Percentiles rank a stretch among this genome's conserved stretches.
These are phyloP conservation scores for Micractinium conductrix DNA, from an alignment of 139 green algal species.

Conservation along the genomic window DNA sequence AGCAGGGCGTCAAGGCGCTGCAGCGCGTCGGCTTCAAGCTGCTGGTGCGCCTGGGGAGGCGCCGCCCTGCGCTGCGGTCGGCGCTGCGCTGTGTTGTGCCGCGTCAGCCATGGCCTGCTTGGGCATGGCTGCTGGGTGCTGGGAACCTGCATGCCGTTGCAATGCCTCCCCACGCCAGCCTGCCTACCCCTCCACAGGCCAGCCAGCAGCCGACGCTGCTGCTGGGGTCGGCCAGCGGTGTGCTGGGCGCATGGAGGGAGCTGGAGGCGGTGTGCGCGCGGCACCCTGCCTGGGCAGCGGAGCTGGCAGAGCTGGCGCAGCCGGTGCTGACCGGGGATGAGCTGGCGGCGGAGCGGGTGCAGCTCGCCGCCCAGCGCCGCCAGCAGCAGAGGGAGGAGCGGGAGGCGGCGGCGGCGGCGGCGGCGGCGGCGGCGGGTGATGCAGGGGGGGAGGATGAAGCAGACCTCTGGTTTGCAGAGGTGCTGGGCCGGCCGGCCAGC, in stretches of 20 bases:
- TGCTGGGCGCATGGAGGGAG: not conserved
- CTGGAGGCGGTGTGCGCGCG: not conserved
- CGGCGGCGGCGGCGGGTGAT: not conserved
- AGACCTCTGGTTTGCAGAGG: not conserved
- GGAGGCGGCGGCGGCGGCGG: not conserved
- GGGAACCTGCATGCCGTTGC: no score
- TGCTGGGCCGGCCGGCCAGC: no score
- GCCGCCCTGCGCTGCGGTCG: not conserved
- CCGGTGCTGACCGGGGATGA: not conserved
- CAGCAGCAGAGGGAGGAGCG: constrained; percentile 10
- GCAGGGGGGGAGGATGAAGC: not conserved
- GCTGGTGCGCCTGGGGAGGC: not conserved
- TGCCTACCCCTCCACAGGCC: no score
- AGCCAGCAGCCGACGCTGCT: constrained; percentile 32
- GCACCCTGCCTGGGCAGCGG: not conserved
- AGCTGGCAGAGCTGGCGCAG: constrained; percentile 1
- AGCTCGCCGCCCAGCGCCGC: no score
- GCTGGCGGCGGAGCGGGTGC: not conserved
- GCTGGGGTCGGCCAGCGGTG: not conserved
- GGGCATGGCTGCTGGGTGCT: no score
- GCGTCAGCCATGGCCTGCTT: no score
- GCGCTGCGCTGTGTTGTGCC: not conserved
- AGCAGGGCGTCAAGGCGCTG: no score
- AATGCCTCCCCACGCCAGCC: no score
- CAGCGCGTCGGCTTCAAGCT: not conserved